Conservation (phyloP, 495 filamentous ascomycete species). For the Xylaria castorea region DNA sequence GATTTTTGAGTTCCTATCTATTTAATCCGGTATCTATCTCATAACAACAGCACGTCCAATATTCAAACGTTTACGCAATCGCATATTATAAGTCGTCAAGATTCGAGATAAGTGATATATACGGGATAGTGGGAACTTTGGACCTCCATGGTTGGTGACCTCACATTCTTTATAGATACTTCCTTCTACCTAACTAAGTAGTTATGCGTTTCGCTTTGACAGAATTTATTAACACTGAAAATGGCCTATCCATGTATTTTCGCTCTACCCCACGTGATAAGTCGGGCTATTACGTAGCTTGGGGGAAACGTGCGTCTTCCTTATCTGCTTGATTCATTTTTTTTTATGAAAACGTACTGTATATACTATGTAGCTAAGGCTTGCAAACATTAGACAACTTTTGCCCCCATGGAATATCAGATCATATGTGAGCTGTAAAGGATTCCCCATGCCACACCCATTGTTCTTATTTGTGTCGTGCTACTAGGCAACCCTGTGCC, state of each 20-base stretch:
- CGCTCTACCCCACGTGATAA: constrained; percentile 1
- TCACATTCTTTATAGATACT: background rate
- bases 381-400: background rate
- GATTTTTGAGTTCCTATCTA: constrained; percentile 10
- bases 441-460: constrained; percentile 13
- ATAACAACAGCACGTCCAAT: background rate
- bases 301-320: background rate
- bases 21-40: background rate
- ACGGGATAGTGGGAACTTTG: background rate
- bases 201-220: background rate
- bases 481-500: constrained; percentile 8
- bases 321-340: background rate
- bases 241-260: background rate
- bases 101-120: background rate
- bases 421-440: constrained; percentile 15
- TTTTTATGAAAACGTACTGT: background rate
- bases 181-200: background rate
- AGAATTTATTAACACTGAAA: background rate
- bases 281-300: constrained; percentile 1
- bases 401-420: background rate
- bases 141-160: background rate
- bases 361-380: background rate
- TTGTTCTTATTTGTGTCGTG: background rate
- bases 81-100: background rate
- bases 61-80: background rate